Conservation (phyloP, 306 rosid species). For the Abrus precatorius region DNA sequence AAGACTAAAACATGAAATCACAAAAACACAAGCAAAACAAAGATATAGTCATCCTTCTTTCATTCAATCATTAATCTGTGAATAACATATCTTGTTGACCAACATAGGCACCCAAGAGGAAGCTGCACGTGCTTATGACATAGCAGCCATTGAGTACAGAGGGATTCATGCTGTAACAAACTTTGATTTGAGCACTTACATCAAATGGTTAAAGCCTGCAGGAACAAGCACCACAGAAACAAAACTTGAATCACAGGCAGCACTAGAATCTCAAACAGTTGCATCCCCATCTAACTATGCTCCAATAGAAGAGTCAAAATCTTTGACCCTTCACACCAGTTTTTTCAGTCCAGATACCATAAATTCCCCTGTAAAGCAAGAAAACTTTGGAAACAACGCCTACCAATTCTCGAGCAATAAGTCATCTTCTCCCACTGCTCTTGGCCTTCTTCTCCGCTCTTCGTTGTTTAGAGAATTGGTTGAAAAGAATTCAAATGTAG, state of each 20-base stretch:
- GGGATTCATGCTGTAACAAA: constrained; percentile 91
- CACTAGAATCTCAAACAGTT: constrained; percentile 43
- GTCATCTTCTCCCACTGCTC: constrained; percentile 78
- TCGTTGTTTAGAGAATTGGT: constrained; percentile 71
- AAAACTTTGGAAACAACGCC: constrained; percentile 47
- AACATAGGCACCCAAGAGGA: constrained; percentile 83
- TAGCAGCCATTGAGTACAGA: constrained; percentile 91
- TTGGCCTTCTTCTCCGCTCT: constrained; percentile 80
- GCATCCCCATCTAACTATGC: constrained; percentile 45
- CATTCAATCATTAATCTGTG: constrained; percentile 4
- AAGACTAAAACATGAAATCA: background rate
- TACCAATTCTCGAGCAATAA: constrained; percentile 44
- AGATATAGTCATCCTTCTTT: constrained; percentile 11
- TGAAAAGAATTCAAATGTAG: constrained; percentile 65
- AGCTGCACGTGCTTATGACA: constrained; percentile 91
- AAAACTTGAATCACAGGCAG: constrained; percentile 47
- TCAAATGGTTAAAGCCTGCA: constrained; percentile 81
- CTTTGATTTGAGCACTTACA: constrained; percentile 82
- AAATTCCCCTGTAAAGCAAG: constrained; percentile 50
- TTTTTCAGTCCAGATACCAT: constrained; percentile 51
- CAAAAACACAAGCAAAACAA: constrained; percentile 5
- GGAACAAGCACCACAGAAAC: constrained; percentile 28
- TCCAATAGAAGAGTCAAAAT: constrained; percentile 51
- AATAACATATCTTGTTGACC: constrained; percentile 23
- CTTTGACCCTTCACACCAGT: constrained; percentile 45